Evolutionary conservation across 2,329 filamentous ascomycete genomes (phyloP).

Genomic region (Diaporthe sp.): DNA sequence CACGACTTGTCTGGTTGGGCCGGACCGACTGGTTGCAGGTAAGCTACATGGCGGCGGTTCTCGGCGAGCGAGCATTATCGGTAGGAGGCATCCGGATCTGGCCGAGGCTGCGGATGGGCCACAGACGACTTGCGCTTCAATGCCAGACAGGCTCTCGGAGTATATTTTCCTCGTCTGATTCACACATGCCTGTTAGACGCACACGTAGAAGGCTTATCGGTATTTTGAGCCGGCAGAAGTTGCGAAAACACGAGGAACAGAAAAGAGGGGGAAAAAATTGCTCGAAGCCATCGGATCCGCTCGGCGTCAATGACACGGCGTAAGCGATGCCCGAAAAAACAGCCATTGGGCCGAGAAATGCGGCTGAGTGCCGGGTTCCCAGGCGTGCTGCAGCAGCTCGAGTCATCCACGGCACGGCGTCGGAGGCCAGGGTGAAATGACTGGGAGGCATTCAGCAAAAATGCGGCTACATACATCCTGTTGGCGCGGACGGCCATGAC

Average conservation of each 20-base stretch:
- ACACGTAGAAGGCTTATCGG: background rate
- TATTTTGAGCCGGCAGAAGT: background rate
- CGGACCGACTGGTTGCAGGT: background rate
- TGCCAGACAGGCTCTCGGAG: background rate
- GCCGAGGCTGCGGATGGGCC: background rate
- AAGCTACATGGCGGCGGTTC: background rate
- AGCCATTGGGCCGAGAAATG: constrained; percentile 21
- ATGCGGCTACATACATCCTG: constrained; percentile 22
- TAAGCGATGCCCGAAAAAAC: background rate
- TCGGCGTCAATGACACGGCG: constrained; percentile 4
- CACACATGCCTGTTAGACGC: background rate
- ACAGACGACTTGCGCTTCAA: background rate
- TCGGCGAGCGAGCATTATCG: background rate
- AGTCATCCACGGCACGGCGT: constrained; percentile 16
- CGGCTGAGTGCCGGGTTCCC: constrained; percentile 15
- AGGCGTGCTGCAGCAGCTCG: constrained; percentile 20
- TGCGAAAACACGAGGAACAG: background rate
- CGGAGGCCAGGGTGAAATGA: constrained; percentile 3
- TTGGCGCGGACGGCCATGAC: constrained; percentile 10
- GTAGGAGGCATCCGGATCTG: background rate
- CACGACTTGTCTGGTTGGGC: background rate
- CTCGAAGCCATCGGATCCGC: background rate
- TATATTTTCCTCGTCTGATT: too few relatives aligned
- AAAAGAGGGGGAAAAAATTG: background rate
- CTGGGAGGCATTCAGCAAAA: background rate